phyloP scores from a whole-genome alignment of 768 basidiomycete species.

The Pulveroboletus frians region DNA sequence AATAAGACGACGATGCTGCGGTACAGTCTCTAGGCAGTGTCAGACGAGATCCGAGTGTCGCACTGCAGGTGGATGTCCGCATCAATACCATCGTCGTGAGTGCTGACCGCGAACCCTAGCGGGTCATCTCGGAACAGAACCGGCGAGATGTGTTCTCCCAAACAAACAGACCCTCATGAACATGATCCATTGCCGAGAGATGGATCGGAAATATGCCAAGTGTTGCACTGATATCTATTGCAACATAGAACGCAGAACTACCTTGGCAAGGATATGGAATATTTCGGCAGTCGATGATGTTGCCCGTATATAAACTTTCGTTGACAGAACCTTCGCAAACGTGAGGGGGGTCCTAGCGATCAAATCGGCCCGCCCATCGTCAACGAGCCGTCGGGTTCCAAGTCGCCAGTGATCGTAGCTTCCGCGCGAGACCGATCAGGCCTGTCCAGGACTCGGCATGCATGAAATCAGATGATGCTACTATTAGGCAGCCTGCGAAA shows the following conservation, averaged over 20 bases:
- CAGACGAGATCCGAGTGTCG: no score
- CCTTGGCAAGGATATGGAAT: constrained; percentile 36
- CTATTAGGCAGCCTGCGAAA: constrained; percentile 34
- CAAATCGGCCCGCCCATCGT: constrained; percentile 48
- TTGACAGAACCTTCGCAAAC: constrained; percentile 50
- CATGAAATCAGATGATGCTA: constrained; percentile 36
- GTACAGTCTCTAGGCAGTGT: no score
- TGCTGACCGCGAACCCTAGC: no score
- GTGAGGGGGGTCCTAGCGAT: not conserved
- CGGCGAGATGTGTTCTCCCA: no score
- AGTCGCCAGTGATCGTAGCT: constrained; percentile 41
- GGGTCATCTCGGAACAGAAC: no score
- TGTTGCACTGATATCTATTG: constrained; percentile 59
- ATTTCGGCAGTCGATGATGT: no score
- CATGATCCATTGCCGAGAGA: constrained; percentile 36
- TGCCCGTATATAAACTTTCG: constrained; percentile 41
- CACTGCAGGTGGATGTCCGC: no score
- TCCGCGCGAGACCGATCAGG: constrained; percentile 70
- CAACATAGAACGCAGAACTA: constrained; percentile 35
- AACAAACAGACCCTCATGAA: no score
- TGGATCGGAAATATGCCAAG: constrained; percentile 46
- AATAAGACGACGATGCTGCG: not conserved
- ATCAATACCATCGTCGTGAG: no score
- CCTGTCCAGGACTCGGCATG: constrained; percentile 47
- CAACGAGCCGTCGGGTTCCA: constrained; percentile 71